Base-by-base conservation (phyloP, 2,329 filamentous ascomycete species). In the Myotisia sp. region DNA sequence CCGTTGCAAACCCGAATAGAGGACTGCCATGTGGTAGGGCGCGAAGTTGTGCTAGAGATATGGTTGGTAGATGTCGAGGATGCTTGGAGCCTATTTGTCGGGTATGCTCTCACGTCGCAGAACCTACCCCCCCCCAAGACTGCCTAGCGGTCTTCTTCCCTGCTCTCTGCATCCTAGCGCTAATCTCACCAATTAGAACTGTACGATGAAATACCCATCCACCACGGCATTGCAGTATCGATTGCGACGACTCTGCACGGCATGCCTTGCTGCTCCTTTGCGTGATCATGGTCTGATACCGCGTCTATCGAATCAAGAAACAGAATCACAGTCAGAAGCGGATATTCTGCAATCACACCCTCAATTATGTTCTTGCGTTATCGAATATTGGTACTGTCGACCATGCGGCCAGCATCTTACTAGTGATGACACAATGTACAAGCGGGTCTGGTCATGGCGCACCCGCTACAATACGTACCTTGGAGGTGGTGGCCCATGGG, bases 401-500 rank as follows among this genome's bases (percentile, higher is more conserved):
- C 75, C 79, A 1, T 94, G 87, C 46, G 84, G 85, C 1, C 72
- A 78, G 41, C 71, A 72, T 36, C 74, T 92, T 34, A 54, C 54
- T 28, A 63, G 62, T 21, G 59, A 60, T 8, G 73, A 77, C 43
- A 70, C 64, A 4, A 70, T 64, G 9, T 76, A 78, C 48, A 54
- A 65, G 27, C 64, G 70, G 3, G 82, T 86, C 36, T 94, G 86
- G 85, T 79, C 74, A 41, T 94, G 86, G 86, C 76, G 86, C 33
- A 82, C 74, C 26, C 74, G 83, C 16, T 94, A 93, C 53, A 78
- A 77, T 23, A 67, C 67, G 10, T 79, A 83, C 44, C 75, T 83
- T 0, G 79, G 86, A 2, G 79, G 86, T 2, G 76, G 75, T 13
- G 82, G 83, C 2, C 66, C 92, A 0, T 84, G 85, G 16, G 86